Conservation (phyloP, 768 basidiomycete genomes). For the Guyanaporus albipodus region DNA sequence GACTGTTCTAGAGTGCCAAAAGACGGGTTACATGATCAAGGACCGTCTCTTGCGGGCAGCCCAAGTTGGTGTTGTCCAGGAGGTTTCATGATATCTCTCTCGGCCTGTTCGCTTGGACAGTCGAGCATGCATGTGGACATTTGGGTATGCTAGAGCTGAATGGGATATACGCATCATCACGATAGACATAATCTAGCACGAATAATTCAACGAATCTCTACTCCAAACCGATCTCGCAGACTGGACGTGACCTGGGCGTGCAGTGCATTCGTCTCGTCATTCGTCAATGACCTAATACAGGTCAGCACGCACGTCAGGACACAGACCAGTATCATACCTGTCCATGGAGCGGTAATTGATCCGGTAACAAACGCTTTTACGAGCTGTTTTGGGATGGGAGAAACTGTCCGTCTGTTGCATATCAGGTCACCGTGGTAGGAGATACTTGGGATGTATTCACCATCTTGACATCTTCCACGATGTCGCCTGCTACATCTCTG, state of each 20-base stretch:
- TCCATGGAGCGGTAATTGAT: constrained; percentile 98
- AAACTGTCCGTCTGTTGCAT: constrained; percentile 80
- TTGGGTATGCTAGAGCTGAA: constrained; percentile 18
- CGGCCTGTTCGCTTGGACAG: not conserved
- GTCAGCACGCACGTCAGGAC: constrained; percentile 2
- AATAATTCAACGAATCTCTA: constrained; percentile 79
- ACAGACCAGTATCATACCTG: constrained; percentile 43
- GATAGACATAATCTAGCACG: constrained; percentile 37
- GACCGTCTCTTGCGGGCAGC: constrained; percentile 90
- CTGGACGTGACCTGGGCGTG: constrained; percentile 59
- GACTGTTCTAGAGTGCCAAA: constrained; percentile 86
- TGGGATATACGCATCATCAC: constrained; percentile 24
- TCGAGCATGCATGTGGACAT: constrained; percentile 5
- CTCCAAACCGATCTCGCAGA: constrained; percentile 61
- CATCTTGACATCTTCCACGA: constrained; percentile 86
- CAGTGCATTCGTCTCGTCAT: constrained; percentile 83
- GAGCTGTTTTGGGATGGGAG: constrained; percentile 79
- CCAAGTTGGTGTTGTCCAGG: constrained; percentile 93
- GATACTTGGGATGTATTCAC: constrained; percentile 38
- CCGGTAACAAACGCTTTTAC: constrained; percentile 80
- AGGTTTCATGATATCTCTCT: constrained; percentile 36
- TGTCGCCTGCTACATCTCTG: constrained; percentile 85
- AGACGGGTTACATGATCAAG: constrained; percentile 91
- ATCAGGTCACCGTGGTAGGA: constrained; percentile 2
- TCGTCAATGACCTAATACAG: constrained; percentile 67